A percentile compares a stretch with the other conserved stretches of the same genome.
These are phyloP conservation scores for Xylaria sp. DNA, from an alignment of 2,329 filamentous ascomycete genomes.

Conservation along the genomic window DNA sequence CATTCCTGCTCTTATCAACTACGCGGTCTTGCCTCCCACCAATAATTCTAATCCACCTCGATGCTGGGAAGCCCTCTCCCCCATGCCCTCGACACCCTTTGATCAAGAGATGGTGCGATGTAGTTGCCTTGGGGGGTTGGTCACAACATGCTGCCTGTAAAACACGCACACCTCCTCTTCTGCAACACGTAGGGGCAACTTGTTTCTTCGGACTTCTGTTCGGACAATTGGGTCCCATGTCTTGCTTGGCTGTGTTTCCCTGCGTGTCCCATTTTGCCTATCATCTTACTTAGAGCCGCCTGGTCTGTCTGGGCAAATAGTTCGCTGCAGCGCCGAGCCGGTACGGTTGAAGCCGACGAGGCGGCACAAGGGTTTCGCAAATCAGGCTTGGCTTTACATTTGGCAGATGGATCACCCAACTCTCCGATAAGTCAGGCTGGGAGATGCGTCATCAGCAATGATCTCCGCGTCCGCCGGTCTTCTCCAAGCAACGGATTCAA, in stretches of 20 bases:
- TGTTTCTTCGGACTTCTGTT: constrained; percentile 26
- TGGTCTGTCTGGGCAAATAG: constrained; percentile 19
- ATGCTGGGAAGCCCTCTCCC: neutral
- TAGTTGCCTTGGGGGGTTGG: constrained; percentile 15
- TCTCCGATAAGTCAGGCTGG: constrained; percentile 28
- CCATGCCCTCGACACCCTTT: constrained; percentile 17
- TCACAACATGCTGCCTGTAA: constrained; percentile 22
- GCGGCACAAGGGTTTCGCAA: constrained; percentile 31
- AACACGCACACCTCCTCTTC: constrained; percentile 18
- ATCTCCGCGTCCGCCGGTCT: constrained; percentile 24
- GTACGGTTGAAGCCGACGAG: constrained; percentile 28
- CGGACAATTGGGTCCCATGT: constrained; percentile 24
- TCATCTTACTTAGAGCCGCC: constrained; percentile 12
- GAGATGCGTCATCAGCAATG: constrained; percentile 30
- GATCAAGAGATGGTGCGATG: constrained; percentile 7
- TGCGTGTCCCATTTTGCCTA: constrained; percentile 25
- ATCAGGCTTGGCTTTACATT: constrained; percentile 34
- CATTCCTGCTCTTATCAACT: constrained; percentile 9
- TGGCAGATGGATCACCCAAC: constrained; percentile 20
- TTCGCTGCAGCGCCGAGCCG: constrained; percentile 30
- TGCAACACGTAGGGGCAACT: constrained; percentile 8
- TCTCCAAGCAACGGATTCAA: constrained; percentile 27
- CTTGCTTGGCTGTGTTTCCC: constrained; percentile 32
- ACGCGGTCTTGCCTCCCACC: neutral
- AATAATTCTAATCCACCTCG: neutral